Evolutionary conservation across 192 early-diverging fungal species (phyloP), one percentile per base, ranked within the genome.

Genomic region (Backusella sp.): DNA sequence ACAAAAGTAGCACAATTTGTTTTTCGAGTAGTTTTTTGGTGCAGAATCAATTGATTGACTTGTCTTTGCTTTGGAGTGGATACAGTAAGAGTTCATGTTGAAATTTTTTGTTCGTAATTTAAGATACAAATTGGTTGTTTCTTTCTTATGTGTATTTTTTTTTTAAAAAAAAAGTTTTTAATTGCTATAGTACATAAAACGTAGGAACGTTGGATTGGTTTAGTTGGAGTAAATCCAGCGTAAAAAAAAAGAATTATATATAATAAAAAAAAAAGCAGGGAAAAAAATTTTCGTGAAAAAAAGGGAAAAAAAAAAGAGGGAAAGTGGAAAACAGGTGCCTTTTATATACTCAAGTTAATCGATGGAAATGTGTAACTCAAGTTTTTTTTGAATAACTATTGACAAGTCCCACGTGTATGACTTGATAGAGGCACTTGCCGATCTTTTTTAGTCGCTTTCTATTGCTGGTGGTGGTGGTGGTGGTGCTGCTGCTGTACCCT

Each of bases 1-100:
- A 30, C 75, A 76, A 62, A 76, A 76, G 68, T 76, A 76, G 68
- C 75, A 76, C 3, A 76, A 14, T 39, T 70, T 70, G 4, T 28
- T 36, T 6, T 70, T 68, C 52, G 70, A 30, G 28, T 39, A 12
- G 26, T 72, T 46, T 49, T 46, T 39, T 21, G 30, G 37, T 15
- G 21, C 30, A 19, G 42, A 30, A 32, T 30, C 14, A n/a, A 46
- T 72, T 32, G 70, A 30, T 46, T 30, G 70, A 32, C 14, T 39
- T 28, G 17, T 53, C 41, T 30, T 44, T 30, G 44, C 70, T 41
- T 69, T 69, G n/a, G 68, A 39, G 35, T 69, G 36, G 19, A 12
- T 21, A 41, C 68, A 69, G n/a, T 36, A 12, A 28, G 56, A 11
- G 21, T 62, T 62, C 56, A 62, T 62, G 23, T 62, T 62, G 11